Evolutionary conservation across 2,329 filamentous ascomycete species (phyloP).

Genomic region (Colletotrichum plurivorum): DNA sequence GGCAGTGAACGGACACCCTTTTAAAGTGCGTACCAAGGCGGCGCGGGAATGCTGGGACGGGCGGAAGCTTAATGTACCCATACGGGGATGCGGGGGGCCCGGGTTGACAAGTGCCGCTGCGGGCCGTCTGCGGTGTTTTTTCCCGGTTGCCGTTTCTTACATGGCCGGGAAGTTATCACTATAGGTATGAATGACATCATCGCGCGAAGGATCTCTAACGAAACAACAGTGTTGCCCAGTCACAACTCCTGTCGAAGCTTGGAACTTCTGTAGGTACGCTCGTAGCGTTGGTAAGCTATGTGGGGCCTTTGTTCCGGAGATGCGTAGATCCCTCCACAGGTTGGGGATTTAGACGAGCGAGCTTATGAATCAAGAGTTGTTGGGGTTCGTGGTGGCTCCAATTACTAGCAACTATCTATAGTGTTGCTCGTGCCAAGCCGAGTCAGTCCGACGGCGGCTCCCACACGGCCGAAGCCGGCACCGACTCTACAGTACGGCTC

Average conservation of each 20-base stretch:
- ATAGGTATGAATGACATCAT: background rate
- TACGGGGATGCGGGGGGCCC: slow-evolving; percentile 13
- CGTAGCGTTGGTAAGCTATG: background rate
- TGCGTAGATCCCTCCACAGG: slow-evolving; percentile 2
- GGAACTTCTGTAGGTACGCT: background rate
- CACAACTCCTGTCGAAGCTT: background rate
- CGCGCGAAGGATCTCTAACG: background rate
- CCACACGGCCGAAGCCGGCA: too few species aligned
- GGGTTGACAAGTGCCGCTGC: background rate
- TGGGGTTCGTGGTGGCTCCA: too few species aligned
- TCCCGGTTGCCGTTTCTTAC: slow-evolving; percentile 1
- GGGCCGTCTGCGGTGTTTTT: slow-evolving; percentile 12
- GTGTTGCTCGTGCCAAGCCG: too few species aligned
- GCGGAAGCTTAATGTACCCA: slow-evolving; percentile 1
- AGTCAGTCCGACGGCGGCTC: too few species aligned
- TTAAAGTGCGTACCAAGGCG: background rate
- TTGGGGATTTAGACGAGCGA: background rate
- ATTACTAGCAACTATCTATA: too few species aligned
- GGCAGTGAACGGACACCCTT: slow-evolving; percentile 3
- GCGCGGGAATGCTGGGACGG: slow-evolving; percentile 8
- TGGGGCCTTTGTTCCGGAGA: background rate
- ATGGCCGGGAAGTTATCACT: background rate
- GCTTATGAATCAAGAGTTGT: background rate
- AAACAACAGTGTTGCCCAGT: background rate
- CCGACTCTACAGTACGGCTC: too few species aligned